These are phyloP conservation scores for Chaetomium tenue DNA, from an alignment of 495 filamentous ascomycete genomes.

Conservation along the genomic window DNA sequence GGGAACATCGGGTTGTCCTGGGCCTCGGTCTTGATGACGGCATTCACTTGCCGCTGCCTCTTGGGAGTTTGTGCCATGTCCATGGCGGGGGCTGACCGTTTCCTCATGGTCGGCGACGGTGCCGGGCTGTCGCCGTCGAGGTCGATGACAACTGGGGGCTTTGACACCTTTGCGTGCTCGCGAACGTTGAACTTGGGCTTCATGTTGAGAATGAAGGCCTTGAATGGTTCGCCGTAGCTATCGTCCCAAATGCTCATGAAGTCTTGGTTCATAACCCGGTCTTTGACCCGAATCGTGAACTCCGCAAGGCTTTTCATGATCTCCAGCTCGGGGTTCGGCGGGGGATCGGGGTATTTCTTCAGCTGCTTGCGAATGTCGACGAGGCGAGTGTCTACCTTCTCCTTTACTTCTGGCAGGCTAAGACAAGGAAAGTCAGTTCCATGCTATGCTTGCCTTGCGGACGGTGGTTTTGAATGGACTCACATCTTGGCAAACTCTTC, in stretches of 20 bases:
- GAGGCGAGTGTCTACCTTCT: slow-evolving; percentile 55
- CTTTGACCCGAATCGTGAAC: slow-evolving; percentile 44
- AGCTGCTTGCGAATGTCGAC: slow-evolving; percentile 50
- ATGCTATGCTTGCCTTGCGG: neutral
- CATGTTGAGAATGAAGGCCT: slow-evolving; percentile 35
- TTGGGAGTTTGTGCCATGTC: slow-evolving; percentile 18
- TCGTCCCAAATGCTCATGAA: slow-evolving; percentile 31
- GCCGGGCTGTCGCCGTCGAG: slow-evolving; percentile 29
- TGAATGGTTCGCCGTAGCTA: slow-evolving; percentile 38
- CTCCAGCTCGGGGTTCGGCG: slow-evolving; percentile 49
- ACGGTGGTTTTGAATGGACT: slow-evolving; percentile 11
- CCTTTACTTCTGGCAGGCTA: slow-evolving; percentile 59
- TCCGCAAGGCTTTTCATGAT: slow-evolving; percentile 44
- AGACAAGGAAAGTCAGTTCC: slow-evolving; percentile 3
- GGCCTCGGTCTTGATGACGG: slow-evolving; percentile 27
- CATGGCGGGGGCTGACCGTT: slow-evolving; percentile 8
- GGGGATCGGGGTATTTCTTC: slow-evolving; percentile 54
- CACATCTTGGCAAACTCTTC: slow-evolving; percentile 57
- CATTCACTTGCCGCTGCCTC: slow-evolving; percentile 23
- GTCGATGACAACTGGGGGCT: slow-evolving; percentile 27
- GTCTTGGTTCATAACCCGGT: slow-evolving; percentile 37
- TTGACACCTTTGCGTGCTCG: slow-evolving; percentile 17
- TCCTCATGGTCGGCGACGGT: slow-evolving; percentile 27
- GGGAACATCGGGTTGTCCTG: slow-evolving; percentile 8
- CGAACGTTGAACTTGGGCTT: slow-evolving; percentile 47